These are phyloP conservation scores for Chrysopogon serrulatus DNA, from an alignment of 176 grass and related monocot species.

Conservation along the genomic window DNA sequence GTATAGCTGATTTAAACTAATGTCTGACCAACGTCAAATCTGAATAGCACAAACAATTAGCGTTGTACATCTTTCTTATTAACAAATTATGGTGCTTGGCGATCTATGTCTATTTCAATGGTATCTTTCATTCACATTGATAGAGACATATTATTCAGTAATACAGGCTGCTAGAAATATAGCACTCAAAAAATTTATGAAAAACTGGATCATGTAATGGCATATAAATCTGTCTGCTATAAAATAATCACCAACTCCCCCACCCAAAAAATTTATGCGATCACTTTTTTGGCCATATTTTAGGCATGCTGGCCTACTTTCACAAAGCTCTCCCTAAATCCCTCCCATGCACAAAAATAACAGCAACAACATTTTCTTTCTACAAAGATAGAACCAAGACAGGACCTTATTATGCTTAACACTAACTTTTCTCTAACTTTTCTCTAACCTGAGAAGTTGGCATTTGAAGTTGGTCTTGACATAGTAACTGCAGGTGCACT, in stretches of 20 bases:
- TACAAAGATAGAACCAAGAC: constrained; percentile 1
- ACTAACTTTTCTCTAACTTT: constrained; percentile 5
- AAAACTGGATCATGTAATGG: constrained; percentile 2
- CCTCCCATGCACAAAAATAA: constrained; percentile 12
- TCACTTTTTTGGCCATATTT: background rate
- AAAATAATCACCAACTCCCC: background rate
- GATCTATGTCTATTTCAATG: background rate
- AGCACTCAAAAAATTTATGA: background rate
- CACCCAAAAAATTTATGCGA: background rate
- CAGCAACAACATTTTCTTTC: constrained; percentile 8
- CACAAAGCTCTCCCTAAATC: background rate
- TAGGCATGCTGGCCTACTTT: background rate
- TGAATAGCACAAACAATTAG: background rate
- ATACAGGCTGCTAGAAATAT: background rate
- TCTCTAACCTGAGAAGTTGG: constrained; percentile 60
- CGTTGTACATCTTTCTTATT: constrained; percentile 1
- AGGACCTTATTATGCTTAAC: background rate
- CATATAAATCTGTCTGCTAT: background rate
- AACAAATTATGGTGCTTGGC: background rate
- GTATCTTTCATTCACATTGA: background rate
- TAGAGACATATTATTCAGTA: background rate
- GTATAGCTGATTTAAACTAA: background rate
- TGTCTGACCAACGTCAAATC: background rate
- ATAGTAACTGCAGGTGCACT: constrained; percentile 40
- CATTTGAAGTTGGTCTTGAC: constrained; percentile 40